Evolutionary conservation across 75 land plant genomes (phyloP), one percentile per base, ranked within the genome.

Genomic region (Gnetum montanum): DNA sequence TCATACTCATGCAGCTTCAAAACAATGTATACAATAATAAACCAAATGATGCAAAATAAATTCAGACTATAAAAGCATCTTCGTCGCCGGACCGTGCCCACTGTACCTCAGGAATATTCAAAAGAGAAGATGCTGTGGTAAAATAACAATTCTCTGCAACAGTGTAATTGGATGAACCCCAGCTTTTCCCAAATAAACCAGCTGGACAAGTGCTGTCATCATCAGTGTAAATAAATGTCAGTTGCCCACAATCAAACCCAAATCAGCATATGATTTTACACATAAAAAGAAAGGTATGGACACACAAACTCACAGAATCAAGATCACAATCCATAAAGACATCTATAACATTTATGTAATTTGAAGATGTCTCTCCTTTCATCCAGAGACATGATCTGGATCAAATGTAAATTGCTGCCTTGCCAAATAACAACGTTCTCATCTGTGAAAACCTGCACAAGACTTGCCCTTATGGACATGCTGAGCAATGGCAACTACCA

Each of bases 401-500:
- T 18, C 96, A 75, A 57, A 96, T 94, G 57, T 65, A 90, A 50
- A 90, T 90, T 31, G 98, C 90, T 18, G 98, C 98, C 51, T 79
- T 71, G 8, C 77, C 47, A 45, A 91, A 80, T 23, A 68, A 64
- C 58, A 89, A 66, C 20, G 96, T 86, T 15, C 65, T 70, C 76
- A 48, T 90, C 83, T n/a, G 72, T 78, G 81, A 94, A 94, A n/a
- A 91, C 98, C 70, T 94, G 98, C 98, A 94, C 90, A 38, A 94
- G 53, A 54, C 85, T 68, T 18, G 88, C 91, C 49, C 98, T 91
- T 20, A 49, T 90, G 80, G 50, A 89, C 76, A 74, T 90, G 81
- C 60, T 94, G 98, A 22, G 96, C 96, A 50, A 90, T 82, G n/a
- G 96, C 91, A 46, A 86, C 91, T 16, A 72, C 91, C 66, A 94